These are phyloP conservation scores for Saussurea involucrata DNA, from an alignment of 129 eudicot species.

Conservation along the genomic window DNA sequence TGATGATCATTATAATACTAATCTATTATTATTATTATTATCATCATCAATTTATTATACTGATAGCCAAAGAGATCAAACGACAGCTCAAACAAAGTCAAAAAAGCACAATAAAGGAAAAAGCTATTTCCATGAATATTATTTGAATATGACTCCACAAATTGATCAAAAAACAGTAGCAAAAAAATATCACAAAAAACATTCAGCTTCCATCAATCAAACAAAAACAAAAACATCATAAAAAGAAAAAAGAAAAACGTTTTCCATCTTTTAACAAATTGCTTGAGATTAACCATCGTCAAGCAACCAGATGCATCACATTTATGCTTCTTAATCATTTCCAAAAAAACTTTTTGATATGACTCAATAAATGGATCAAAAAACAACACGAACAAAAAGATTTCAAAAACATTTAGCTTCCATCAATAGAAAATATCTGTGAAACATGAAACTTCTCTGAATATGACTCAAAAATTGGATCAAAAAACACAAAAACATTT, in stretches of 20 bases:
- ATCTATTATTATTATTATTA: neutral
- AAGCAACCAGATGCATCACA: neutral
- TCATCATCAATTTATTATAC: no score
- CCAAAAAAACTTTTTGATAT: neutral
- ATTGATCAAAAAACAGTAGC: neutral
- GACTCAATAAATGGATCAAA: neutral
- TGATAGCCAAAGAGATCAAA: conserved; percentile 9
- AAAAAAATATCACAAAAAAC: neutral
- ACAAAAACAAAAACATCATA: neutral
- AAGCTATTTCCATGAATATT: neutral
- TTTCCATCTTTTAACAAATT: neutral
- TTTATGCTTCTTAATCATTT: neutral
- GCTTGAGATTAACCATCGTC: neutral
- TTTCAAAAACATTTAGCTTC: neutral
- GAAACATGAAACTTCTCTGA: neutral
- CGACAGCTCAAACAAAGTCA: conserved; percentile 16
- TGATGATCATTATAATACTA: neutral
- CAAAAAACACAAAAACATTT: neutral
- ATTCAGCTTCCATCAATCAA: conserved; percentile 1
- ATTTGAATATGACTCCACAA: neutral
- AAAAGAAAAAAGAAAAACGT: neutral
- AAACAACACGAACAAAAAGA: neutral
- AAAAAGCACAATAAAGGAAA: conserved; percentile 12
- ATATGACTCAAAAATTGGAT: neutral
- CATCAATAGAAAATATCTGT: neutral